A percentile compares a stretch with the other conserved stretches of the same genome.
Conservation (phyloP, 805 yeast species). For the Candida easanensis region DNA sequence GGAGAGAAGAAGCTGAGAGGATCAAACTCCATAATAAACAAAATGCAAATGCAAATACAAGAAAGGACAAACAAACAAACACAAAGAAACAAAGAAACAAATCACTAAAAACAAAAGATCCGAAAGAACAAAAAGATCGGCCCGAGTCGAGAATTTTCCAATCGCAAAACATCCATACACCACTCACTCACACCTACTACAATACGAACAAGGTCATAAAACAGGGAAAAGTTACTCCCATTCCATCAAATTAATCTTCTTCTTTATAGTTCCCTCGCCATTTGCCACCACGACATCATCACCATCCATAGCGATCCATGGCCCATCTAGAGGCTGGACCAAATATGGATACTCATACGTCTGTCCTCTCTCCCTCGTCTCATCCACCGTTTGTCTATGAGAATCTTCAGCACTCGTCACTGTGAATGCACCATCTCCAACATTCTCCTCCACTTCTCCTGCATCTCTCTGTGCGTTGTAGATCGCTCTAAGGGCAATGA, state of each 20-base stretch:
- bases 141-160: too few relatives aligned
- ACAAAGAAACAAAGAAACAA: too few relatives aligned
- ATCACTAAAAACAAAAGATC: too few relatives aligned
- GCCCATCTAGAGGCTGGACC: constrained; percentile 73
- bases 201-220: neutral
- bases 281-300: constrained; percentile 49
- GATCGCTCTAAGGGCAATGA: constrained; percentile 84
- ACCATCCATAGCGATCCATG: constrained; percentile 73
- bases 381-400: constrained; percentile 63
- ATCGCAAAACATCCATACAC: too few relatives aligned
- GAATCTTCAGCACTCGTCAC: constrained; percentile 9
- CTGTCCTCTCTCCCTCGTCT: constrained; percentile 66
- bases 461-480: constrained; percentile 40
- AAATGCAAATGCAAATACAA: too few relatives aligned
- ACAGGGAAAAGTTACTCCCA: too few relatives aligned
- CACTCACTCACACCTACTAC: too few relatives aligned
- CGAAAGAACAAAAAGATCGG: too few relatives aligned
- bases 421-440: constrained; percentile 24
- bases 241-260: constrained; percentile 36
- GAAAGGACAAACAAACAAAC: too few relatives aligned
- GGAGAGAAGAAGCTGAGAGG: constrained; percentile 35
- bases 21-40: constrained; percentile 32
- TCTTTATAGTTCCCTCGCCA: constrained; percentile 36
- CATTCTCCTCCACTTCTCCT: constrained; percentile 19
- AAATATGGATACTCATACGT: constrained; percentile 78